Conservation (phyloP, 2,329 filamentous ascomycete species). For the Chaetomiaceae sp. region DNA sequence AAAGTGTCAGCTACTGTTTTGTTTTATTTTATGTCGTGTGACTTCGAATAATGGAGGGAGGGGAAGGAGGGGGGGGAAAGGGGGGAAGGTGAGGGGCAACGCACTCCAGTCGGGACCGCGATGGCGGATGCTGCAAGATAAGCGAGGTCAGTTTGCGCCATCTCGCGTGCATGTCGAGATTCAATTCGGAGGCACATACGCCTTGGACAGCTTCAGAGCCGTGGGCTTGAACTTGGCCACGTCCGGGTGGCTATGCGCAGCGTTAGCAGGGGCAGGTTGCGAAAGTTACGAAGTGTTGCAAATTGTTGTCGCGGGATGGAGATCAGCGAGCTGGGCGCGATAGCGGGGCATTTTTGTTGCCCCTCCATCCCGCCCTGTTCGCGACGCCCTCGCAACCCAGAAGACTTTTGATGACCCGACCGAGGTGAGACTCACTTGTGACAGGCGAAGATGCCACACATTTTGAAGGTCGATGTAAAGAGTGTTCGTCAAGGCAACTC, state of each 20-base stretch:
- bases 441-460: constrained; percentile 98
- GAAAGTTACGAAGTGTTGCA: not conserved
- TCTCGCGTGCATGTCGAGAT: constrained; percentile 22
- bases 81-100: constrained; percentile 40
- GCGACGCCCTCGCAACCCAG: not conserved
- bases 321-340: constrained; percentile 22
- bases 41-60: too few species aligned
- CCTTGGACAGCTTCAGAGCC: constrained; percentile 87
- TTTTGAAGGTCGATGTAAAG: constrained; percentile 35
- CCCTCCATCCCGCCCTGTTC: constrained; percentile 34
- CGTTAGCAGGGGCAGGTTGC: constrained; percentile 5
- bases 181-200: constrained; percentile 56
- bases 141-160: constrained; percentile 37
- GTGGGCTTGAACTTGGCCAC: constrained; percentile 95
- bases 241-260: constrained; percentile 67
- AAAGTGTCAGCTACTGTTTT: constrained; percentile 18
- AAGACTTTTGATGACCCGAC: not conserved
- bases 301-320: too few species aligned
- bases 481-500: constrained; percentile 8
- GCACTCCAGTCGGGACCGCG: constrained; percentile 98
- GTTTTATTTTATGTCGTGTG: constrained; percentile 25
- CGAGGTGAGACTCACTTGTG: constrained; percentile 60
- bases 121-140: constrained; percentile 70
- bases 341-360: constrained; percentile 29
- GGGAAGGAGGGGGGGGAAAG: not conserved